Base-by-base conservation (phyloP, 73 alveolate species). In the Loxodes magnus region DNA sequence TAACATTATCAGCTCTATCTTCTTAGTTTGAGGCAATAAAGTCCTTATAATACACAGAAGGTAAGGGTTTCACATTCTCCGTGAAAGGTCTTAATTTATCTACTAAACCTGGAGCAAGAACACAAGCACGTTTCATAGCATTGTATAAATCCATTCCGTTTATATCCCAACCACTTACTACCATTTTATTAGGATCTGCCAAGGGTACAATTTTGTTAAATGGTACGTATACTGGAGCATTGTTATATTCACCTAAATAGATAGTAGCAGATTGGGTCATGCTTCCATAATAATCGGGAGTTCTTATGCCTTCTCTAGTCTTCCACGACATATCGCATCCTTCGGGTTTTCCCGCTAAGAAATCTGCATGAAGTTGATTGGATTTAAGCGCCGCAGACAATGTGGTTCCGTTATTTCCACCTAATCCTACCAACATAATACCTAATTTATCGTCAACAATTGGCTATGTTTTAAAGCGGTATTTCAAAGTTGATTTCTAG, bases 341-440 rank as follows among this genome's bases (percentile, higher is more conserved):
- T n/a, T n/a, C n/a, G n/a, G n/a, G n/a, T 54, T 60, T 60, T 21
- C 51, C 37, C 20, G 74, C 74, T n/a, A n/a, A n/a, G n/a, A n/a
- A n/a, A n/a, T n/a, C n/a, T 15, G 30, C 15, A 9, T 67, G 55
- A 36, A 61, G 51, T 51, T 67, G 57, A 34, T 83, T 83, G 33
- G 95, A 91, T 31, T 85, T 64, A 38, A 85, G 59, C 22, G 96
- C 98, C 3, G 88, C 95, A 37, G 88, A 78, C 33, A 73, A 67
- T 28, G 98, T 89, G 34, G 94, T 75, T 16, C 98, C 98, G 43
- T 89, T 89, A 65, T 89, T 89, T 30, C 98, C 98, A 44, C 97
- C 97, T 66, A 82, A 64, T 2, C 97, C 97, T 6, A 84, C 94
- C 26, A 88, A 70, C 94, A 88, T 74, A 10, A 88, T 87, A 26